Evolutionary conservation across 176 grass and related monocot genomes (phyloP), one percentile per base, ranked within the genome.

Genomic region (Phoenix roebelenii): DNA sequence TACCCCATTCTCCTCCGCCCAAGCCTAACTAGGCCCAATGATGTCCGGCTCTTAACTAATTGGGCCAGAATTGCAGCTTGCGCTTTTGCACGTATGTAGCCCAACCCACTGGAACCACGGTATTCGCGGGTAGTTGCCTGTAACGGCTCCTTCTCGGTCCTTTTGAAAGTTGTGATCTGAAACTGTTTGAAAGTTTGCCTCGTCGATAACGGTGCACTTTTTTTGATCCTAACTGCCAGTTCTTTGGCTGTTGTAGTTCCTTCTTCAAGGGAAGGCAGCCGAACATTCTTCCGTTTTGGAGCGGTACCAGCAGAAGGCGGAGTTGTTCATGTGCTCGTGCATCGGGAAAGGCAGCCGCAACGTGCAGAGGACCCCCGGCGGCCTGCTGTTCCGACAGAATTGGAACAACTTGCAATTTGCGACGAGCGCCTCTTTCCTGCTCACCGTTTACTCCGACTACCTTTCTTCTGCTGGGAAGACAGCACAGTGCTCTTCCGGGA

Each of bases 361-460:
- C 58, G 83, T 96, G 28, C 65, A 12, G 4, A 59, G 78, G 25
- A 90, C 92, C 7, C 83, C 83, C 50, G 87, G 92, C 0, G 92
- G 92, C 4, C 19, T 96, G 22, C 17, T 96, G 51, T 80, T 80
- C 84, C 74, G 75, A 22, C 80, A 80, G 83, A 54, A 3, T 3
- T 96, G 92, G 92, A 96, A 90, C 72, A 96, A 96, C 68, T 18
- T 96, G 39, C 92, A 96, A 73, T 90, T 82, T 72, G 92, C 90
- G 1, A 88, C 92, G 25, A 65, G 83, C 73, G 72, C 83, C 17
- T 76, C 92, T 6, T 96, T 90, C 72, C 80, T 90, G 3, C 83
- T 90, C 5, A 50, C 80, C 5, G 74, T 77, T 5, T 96, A 96
- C 82, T 74, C 75, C 50, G 92, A 96, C 72, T 74, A 75, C 61